Evolutionary conservation across 148 eudicot genomes (phyloP).

Genomic region (Vaccinium myrtillus): DNA sequence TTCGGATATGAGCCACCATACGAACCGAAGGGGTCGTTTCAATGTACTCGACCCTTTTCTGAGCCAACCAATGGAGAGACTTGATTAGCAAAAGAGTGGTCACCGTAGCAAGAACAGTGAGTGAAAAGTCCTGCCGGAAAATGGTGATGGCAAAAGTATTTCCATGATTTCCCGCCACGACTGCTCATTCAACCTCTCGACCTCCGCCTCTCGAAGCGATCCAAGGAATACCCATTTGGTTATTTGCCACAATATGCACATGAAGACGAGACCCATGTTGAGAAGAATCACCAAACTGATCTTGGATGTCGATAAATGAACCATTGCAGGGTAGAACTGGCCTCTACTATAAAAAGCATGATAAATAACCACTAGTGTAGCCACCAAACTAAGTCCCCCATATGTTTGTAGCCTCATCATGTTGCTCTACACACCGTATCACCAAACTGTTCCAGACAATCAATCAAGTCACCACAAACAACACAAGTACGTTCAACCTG

Average conservation of each 20-base stretch:
- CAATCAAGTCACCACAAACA: neutral
- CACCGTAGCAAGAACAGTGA: slow-evolving; percentile 85
- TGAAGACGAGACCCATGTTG: slow-evolving; percentile 89
- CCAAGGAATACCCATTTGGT: slow-evolving; percentile 83
- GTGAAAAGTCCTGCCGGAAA: slow-evolving; percentile 92
- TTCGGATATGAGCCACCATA: slow-evolving; percentile 72
- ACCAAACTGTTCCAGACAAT: slow-evolving; percentile 2
- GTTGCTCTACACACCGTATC: slow-evolving; percentile 19
- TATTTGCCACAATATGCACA: slow-evolving; percentile 91
- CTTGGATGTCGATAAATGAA: slow-evolving; percentile 85
- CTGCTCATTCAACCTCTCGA: slow-evolving; percentile 97
- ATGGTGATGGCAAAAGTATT: slow-evolving; percentile 89
- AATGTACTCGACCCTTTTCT: slow-evolving; percentile 93
- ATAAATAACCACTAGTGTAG: slow-evolving; percentile 70
- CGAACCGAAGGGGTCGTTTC: slow-evolving; percentile 92
- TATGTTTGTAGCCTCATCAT: slow-evolving; percentile 91
- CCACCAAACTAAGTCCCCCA: slow-evolving; percentile 69
- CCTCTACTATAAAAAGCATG: slow-evolving; percentile 89
- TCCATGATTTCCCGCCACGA: slow-evolving; percentile 98
- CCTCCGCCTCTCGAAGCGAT: slow-evolving; percentile 91
- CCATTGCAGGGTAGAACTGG: slow-evolving; percentile 95
- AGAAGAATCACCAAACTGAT: slow-evolving; percentile 87
- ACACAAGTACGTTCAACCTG: neutral
- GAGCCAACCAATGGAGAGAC: slow-evolving; percentile 98
- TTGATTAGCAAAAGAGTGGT: slow-evolving; percentile 80